Evolutionary conservation across 1,284 basidiomycete genomes (phyloP).

Genomic region (Malassezia equina): DNA sequence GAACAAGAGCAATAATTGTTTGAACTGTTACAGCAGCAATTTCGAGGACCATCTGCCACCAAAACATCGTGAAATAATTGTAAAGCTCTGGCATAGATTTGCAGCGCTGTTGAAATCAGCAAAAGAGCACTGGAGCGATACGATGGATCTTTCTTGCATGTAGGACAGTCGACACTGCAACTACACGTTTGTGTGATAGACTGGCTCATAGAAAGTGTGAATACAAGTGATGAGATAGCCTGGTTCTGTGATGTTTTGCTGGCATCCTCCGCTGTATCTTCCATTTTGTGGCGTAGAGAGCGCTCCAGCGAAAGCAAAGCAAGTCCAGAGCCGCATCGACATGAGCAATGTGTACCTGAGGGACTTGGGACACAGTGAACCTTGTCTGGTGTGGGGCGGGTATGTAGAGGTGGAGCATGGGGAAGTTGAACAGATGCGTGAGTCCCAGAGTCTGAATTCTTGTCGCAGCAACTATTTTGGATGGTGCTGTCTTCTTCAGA

Average conservation of each 20-base stretch:
- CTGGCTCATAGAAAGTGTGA: constrained; percentile 41
- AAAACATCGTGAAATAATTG: constrained; percentile 37
- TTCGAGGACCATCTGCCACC: not conserved
- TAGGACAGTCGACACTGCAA: constrained; percentile 43
- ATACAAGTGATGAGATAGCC: constrained; percentile 22
- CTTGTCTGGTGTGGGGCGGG: constrained; percentile 9
- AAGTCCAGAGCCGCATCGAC: constrained; percentile 38
- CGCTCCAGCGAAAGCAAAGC: constrained; percentile 36
- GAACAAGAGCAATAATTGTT: not conserved
- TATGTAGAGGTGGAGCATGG: not conserved
- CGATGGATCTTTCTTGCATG: constrained; percentile 35
- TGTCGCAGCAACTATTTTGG: not conserved
- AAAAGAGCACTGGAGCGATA: constrained; percentile 33
- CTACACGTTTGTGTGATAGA: constrained; percentile 39
- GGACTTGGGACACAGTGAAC: constrained; percentile 47
- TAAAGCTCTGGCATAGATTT: constrained; percentile 45
- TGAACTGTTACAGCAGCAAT: constrained; percentile 7
- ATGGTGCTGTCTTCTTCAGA: not conserved
- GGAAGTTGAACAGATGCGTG: not conserved
- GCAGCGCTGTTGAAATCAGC: constrained; percentile 40
- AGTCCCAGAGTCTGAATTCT: not conserved
- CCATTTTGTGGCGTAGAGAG: constrained; percentile 8
- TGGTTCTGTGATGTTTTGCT: not conserved
- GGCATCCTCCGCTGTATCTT: not conserved
- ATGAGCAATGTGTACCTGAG: constrained; percentile 40